Base-by-base conservation (phyloP, 176 grass and related monocot genomes). In the barley (Hordeum vulgare) region DNA sequence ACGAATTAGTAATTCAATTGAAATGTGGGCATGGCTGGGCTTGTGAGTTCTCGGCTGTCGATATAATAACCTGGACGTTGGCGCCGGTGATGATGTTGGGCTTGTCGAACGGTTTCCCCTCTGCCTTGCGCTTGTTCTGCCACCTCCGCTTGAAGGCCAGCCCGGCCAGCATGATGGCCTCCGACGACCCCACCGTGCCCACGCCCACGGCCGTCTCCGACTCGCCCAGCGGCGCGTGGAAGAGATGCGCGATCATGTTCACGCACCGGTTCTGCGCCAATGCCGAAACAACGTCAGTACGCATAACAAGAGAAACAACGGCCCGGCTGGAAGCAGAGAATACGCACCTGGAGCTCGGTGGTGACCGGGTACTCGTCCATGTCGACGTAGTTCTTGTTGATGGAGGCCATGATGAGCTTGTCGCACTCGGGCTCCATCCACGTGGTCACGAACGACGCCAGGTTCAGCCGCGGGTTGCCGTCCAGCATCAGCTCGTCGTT, bases 401-500 rank as follows among this genome's bases (percentile, higher is more conserved):
- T 84, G 80, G 96, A 74, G 15, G 71, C 91, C 96, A 99, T 99
- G 71, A 96, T 96, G 78, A 99, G 91, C 89, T 94, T 94, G 88
- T 99, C 96, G 81, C 96, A 96, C 86, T 99, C 96, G 9, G 96
- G 96, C 81, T 96, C 96, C 96, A 99, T 99, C 96, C 96, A 96
- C 3, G 96, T 99, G 57, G 96, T 99, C 45, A 94, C 91, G 78
- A 99, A 99, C 9, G 96, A 99, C 27, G 93, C 96, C 59, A 99
- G 85, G 87, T 99, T 99, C 33, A 99, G 89, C 27, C 96, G 86
- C 45, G 96, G 96, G 89, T 99, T 99, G 36, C 96, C 96, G 85
- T 99, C 96, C 15, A 99, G 93, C 96, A 99, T 99, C 81, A 99
- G 93, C 85, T 99, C 96, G 76, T 99, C 96, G 64, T 92, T 99